Evolutionary conservation across 352 stramenopile genomes (phyloP).

Genomic region (Phytophthora macrochlamydospora): DNA sequence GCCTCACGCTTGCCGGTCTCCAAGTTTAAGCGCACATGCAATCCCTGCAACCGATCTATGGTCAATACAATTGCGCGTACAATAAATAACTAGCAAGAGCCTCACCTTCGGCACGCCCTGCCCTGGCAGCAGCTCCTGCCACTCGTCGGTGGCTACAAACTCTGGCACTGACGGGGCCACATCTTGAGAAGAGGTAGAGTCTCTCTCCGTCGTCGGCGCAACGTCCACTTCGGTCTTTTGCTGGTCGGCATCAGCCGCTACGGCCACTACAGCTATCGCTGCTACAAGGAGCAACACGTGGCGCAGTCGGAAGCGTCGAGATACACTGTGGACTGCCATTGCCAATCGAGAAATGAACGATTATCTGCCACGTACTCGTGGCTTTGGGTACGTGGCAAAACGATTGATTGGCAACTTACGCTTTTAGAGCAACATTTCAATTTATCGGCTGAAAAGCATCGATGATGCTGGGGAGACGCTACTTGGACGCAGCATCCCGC

Average conservation of each 20-base stretch:
- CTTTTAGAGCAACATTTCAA: background rate
- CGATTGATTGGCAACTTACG: too few species aligned
- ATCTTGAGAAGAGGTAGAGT: background rate
- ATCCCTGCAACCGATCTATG: conserved; percentile 45
- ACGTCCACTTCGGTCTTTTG: conserved; percentile 15
- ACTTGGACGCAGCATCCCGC: conserved; percentile 9
- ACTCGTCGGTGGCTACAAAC: conserved; percentile 61
- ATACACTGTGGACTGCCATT: too few species aligned
- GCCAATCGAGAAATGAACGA: too few species aligned
- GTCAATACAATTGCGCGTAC: conserved; percentile 6
- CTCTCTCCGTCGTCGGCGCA: background rate
- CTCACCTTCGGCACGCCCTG: conserved; percentile 68
- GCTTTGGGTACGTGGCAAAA: too few species aligned
- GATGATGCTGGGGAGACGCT: conserved; percentile 30
- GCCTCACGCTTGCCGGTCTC: conserved; percentile 83
- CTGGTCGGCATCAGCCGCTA: conserved; percentile 5
- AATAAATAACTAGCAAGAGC: background rate
- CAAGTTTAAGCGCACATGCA: conserved; percentile 85
- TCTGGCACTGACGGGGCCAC: conserved; percentile 31
- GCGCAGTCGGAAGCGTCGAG: conserved; percentile 19
- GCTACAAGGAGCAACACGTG: conserved; percentile 27
- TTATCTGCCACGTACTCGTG: too few species aligned
- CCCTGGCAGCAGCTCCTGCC: conserved; percentile 68
- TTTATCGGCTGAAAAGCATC: conserved; percentile 26
- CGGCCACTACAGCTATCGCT: conserved; percentile 6